Conservation (phyloP, 495 filamentous ascomycete species). For the Mytilinidion resinicola region DNA sequence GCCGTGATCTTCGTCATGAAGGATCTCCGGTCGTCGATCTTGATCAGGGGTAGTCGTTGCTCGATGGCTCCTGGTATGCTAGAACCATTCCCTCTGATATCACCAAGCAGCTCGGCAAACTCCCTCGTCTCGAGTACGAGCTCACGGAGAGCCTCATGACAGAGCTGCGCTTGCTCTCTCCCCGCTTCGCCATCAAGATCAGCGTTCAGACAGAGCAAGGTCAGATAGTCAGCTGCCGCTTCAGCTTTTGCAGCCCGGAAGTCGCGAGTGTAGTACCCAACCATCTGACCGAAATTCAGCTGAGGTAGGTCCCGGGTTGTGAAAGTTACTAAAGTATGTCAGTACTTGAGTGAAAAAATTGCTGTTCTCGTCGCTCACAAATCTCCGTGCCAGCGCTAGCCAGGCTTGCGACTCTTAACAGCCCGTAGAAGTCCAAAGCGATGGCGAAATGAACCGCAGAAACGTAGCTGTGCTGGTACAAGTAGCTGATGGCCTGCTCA, state of each 20-base stretch:
- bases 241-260: constrained; percentile 84
- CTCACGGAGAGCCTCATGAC: constrained; percentile 91
- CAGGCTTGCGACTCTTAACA: constrained; percentile 76
- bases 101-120: constrained; percentile 87
- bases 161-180: constrained; percentile 69
- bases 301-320: constrained; percentile 75
- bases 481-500: constrained; percentile 83
- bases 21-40: constrained; percentile 67
- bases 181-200: constrained; percentile 70
- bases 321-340: constrained; percentile 49
- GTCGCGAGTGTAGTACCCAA: constrained; percentile 91
- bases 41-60: constrained; percentile 78
- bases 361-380: constrained; percentile 44
- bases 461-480: constrained; percentile 82
- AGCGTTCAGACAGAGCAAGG: constrained; percentile 84
- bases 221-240: constrained; percentile 88
- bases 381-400: constrained; percentile 64
- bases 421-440: constrained; percentile 81
- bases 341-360: constrained; percentile 26
- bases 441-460: constrained; percentile 94
- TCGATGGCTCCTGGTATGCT: constrained; percentile 83
- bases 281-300: constrained; percentile 87
- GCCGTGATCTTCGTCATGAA: constrained; percentile 81
- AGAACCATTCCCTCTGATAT: constrained; percentile 74
- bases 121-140: constrained; percentile 90